Evolutionary conservation across 208 protist species (phyloP).

Genomic region (Acanthamoeba polyphaga): DNA sequence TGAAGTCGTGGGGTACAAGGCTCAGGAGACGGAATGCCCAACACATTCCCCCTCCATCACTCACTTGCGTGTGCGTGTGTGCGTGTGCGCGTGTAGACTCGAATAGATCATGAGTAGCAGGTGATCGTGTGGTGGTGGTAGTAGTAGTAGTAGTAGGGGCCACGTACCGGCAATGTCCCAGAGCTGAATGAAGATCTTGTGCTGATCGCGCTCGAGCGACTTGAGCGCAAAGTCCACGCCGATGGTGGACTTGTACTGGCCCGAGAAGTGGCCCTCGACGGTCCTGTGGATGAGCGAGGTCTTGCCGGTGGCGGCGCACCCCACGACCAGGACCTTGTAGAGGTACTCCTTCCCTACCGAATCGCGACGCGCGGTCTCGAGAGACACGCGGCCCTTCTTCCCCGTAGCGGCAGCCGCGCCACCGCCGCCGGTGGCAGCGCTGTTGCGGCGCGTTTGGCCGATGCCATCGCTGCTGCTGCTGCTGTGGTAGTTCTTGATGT

Average conservation of each 20-base stretch:
- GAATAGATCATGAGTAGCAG: no score
- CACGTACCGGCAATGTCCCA: constrained; percentile 83
- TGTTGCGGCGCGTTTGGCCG: background rate
- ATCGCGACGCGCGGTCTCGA: background rate
- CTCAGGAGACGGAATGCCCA: no score
- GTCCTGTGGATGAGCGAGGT: constrained; percentile 86
- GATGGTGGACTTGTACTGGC: constrained; percentile 75
- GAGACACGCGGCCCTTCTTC: background rate
- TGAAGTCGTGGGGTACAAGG: no score
- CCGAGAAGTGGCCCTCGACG: constrained; percentile 77
- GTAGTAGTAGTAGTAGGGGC: no score
- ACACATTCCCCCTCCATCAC: no score
- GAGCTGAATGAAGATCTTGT: constrained; percentile 75
- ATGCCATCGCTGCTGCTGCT: background rate
- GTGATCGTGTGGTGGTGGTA: background rate
- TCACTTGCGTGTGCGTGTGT: no score
- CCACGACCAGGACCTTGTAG: constrained; percentile 87
- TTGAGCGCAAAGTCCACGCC: constrained; percentile 91
- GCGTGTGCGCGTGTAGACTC: background rate
- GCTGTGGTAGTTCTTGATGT: no score
- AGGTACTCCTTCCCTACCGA: constrained; percentile 61
- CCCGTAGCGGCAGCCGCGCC: no score
- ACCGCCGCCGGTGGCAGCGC: background rate
- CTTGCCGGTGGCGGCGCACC: constrained; percentile 90
- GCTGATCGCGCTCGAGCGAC: constrained; percentile 84